Evolutionary conservation across 805 yeast genomes (phyloP).

Genomic region (Yarrowia divulgata): DNA sequence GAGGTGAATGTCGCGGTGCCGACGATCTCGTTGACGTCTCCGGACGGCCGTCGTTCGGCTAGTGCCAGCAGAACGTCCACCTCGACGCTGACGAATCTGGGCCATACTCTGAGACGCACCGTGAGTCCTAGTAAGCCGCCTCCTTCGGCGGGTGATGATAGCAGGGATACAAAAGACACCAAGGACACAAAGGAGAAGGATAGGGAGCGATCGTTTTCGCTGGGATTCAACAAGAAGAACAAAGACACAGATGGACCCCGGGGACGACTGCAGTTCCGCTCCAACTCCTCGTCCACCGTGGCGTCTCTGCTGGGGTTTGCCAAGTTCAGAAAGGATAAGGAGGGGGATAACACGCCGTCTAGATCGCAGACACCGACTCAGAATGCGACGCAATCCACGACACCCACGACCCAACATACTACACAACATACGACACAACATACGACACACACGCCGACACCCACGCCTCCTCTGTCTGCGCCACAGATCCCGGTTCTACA

Average conservation of each 20-base stretch:
- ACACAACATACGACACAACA: background rate
- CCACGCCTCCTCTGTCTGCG: background rate
- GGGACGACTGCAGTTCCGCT: constrained; percentile 31
- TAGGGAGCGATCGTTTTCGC: constrained; percentile 25
- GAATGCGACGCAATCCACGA: background rate
- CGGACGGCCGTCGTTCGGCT: constrained; percentile 6
- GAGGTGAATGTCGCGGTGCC: constrained; percentile 25
- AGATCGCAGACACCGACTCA: background rate
- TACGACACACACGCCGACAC: background rate
- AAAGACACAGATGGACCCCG: constrained; percentile 12
- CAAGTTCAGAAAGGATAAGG: constrained; percentile 29
- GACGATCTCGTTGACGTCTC: constrained; percentile 23
- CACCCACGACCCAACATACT: background rate
- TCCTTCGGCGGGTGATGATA: background rate
- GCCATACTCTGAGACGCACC: constrained; percentile 16
- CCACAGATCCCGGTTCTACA: background rate
- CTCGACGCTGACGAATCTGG: constrained; percentile 3
- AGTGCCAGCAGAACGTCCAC: constrained; percentile 12
- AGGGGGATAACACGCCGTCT: background rate
- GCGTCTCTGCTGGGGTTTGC: constrained; percentile 30
- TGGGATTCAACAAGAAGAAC: constrained; percentile 32
- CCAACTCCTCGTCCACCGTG: constrained; percentile 39
- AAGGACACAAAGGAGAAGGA: background rate
- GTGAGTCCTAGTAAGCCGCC: constrained; percentile 15
- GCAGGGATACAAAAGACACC: too few relatives aligned